Evolutionary conservation across 768 basidiomycete genomes (phyloP), one percentile per base, ranked within the genome.

Genomic region (Lactarius quietus): DNA sequence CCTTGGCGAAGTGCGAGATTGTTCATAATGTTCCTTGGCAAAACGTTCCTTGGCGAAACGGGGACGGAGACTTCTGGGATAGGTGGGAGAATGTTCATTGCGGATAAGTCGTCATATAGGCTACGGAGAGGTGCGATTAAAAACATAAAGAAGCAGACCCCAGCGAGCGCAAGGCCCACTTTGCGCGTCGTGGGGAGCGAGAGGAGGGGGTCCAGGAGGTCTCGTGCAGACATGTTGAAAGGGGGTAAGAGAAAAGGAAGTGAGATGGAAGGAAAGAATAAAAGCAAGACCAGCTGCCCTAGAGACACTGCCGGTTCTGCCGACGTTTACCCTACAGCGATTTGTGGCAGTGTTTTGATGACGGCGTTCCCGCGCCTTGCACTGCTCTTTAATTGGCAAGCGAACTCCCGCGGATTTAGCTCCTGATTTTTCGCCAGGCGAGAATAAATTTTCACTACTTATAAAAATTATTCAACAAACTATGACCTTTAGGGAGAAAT

Each of bases 111-210:
- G 54, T 66, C 58, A 35, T 73, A 65, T 53, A 65, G 66, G 39
- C 71, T 65, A 33, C 69, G 54, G 29, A 41, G 73, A 63, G 68
- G 74, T 52, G 69, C 72, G 54, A 71, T 59, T 18, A 69, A 68
- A 41, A 71, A 73, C 59, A 74, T 65, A 18, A 77, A 62, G 45
- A 74, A 43, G 51, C 70, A 72, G 36, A 73, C 73, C 29, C 73
- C 69, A 7, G 72, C 62, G 39, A 71, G 56, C 35, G 74, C 70
- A 28, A 80, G 57, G 33, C 77, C 57, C 35, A 79, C 68, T 59
- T 67, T 68, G 43, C 66, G 69, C 31, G 59, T 8, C 8, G 33
- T 64, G 61, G 68, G 52, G n/a, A n/a, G n/a, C n/a, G n/a, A n/a
- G n/a, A n/a, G n/a, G n/a, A n/a, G n/a, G n/a, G n/a, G n/a, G n/a